phyloP scores from a whole-genome alignment of 495 filamentous ascomycete species.

The Talaromyces trachyspermus region DNA sequence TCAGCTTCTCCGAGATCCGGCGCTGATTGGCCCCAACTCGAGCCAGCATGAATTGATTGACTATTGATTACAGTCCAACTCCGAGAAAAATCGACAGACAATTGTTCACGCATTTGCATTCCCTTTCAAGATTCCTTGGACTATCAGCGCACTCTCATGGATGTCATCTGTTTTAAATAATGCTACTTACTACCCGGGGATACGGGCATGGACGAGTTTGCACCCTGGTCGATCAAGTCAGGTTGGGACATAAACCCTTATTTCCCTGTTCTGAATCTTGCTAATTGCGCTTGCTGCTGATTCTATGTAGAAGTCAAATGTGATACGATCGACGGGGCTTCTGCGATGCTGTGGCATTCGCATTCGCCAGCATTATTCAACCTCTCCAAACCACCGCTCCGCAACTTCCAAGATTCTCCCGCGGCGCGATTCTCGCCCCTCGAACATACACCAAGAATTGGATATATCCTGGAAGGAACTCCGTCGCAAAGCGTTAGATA shows the following conservation, averaged over 20 bases:
- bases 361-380: not conserved
- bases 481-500: not conserved
- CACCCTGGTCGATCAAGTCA: not conserved
- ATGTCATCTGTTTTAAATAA: constrained; percentile 43
- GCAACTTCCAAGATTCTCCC: not conserved
- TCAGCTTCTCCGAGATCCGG: too few species aligned
- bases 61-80: too few species aligned
- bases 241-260: constrained; percentile 2
- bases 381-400: not conserved
- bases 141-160: constrained; percentile 32
- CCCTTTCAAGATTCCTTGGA: not conserved
- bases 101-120: too few species aligned
- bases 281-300: not conserved
- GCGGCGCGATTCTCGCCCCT: not conserved
- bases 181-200: constrained; percentile 34
- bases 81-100: too few species aligned
- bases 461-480: not conserved
- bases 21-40: constrained; percentile 6
- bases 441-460: not conserved
- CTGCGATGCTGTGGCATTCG: not conserved
- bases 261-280: too few species aligned
- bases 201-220: constrained; percentile 24
- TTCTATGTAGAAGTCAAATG: too few species aligned
- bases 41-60: too few species aligned
- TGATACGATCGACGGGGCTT: too few species aligned